Base-by-base conservation (phyloP, 2,329 filamentous ascomycete genomes). In the Sporothrix pseudoabietina region DNA sequence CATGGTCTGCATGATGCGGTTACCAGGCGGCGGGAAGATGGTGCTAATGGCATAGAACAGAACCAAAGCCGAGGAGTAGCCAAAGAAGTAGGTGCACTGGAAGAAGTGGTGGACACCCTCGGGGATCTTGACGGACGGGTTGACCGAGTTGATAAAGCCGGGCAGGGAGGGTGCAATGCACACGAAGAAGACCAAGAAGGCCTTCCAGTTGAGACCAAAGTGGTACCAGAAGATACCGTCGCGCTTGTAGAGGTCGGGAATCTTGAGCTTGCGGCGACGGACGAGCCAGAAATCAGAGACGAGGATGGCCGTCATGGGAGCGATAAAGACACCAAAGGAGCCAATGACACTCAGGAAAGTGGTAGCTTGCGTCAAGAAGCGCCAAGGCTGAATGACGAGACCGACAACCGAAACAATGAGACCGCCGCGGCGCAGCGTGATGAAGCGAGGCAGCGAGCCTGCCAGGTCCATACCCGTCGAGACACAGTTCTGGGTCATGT, bases 401-500 rank as follows among this genome's bases (percentile, higher is more conserved):
- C 82, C 82, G 6, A 87, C 78, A 2, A 86, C 75, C 0, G 83
- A 80, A 4, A 82, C 84, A 52, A 88, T 79, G 74, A 85, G 85
- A 1, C 83, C 82, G 1, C 87, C 87, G 1, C 87, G 83, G 5
- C 86, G 80, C 73, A 89, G 88, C 77, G 87, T 87, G 79, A 89
- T 83, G 74, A 84, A 88, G 41, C 80, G 82, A 0, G 86, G 86
- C 73, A 84, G 84, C 0, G 88, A 78, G 0, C 83, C 85, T 0
- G 87, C 83, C 72, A 88, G 79, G 76, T 89, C 88, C 81, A 89
- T 87, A 7, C 87, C 87, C 2, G 83, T 82, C 0, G 83, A 84
- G 75, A 87, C 82, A 1, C 82, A 82, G 76, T 87, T 88, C 69
- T 84, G 80, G 35, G 85, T 81, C 16, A 81, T 79, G 75, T 83